Evolutionary conservation across 768 basidiomycete genomes (phyloP).

Genomic region (Pisolithus marmoratus): DNA sequence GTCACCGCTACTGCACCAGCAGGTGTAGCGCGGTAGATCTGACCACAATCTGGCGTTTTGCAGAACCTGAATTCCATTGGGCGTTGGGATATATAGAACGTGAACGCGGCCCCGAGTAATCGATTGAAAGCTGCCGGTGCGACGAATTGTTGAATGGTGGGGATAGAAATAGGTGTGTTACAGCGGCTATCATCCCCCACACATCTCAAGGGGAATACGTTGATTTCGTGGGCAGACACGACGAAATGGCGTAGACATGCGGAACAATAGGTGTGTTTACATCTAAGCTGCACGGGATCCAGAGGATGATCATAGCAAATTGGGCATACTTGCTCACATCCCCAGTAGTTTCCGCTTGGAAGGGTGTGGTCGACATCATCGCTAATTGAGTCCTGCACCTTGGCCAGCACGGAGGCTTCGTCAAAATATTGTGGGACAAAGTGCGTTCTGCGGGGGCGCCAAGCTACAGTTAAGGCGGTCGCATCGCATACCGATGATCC

Average conservation of each 20-base stretch:
- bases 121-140: conserved; percentile 46
- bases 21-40: conserved; percentile 57
- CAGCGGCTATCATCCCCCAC: conserved; percentile 63
- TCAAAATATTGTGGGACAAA: neutral
- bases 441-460: neutral
- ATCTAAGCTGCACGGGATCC: conserved; percentile 45
- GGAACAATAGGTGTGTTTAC: conserved; percentile 65
- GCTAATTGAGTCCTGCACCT: neutral
- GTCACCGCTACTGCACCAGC: conserved; percentile 29
- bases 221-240: conserved; percentile 46
- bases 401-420: neutral
- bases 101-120: conserved; percentile 51
- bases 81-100: conserved; percentile 49
- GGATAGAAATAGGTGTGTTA: conserved; percentile 46
- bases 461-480: neutral
- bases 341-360: neutral
- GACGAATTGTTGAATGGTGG: conserved; percentile 46
- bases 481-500: neutral
- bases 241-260: conserved; percentile 56
- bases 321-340: conserved; percentile 35
- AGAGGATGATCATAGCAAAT: conserved; percentile 44
- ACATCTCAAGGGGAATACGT: conserved; percentile 62
- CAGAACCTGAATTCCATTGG: conserved; percentile 65
- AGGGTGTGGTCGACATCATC: neutral
- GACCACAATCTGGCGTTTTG: conserved; percentile 72